These are phyloP conservation scores for Vaccinium myrtillus DNA, from an alignment of 148 eudicot genomes.

Conservation along the genomic window DNA sequence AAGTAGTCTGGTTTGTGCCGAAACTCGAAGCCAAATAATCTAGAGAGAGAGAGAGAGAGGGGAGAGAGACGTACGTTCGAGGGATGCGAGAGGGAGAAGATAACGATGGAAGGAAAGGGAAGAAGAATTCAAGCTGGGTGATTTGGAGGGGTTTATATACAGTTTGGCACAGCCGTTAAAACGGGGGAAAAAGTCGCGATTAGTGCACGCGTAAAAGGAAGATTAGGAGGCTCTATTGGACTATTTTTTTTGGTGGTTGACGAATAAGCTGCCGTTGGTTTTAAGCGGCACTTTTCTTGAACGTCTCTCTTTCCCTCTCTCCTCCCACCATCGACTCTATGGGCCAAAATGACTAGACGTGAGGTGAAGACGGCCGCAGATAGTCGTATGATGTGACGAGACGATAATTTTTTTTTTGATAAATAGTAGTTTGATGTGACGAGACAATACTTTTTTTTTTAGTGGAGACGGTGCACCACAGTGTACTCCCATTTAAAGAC, in stretches of 20 bases:
- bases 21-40: not conserved
- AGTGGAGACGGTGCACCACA: too few relatives aligned
- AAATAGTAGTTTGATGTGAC: too few relatives aligned
- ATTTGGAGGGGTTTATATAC: not conserved
- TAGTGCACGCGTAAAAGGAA: not conserved
- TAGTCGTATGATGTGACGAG: too few relatives aligned
- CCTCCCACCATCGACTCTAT: too few relatives aligned
- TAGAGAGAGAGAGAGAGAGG: not conserved
- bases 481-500: too few relatives aligned
- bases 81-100: slow-evolving; percentile 4
- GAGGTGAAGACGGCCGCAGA: too few relatives aligned
- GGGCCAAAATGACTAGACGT: too few relatives aligned
- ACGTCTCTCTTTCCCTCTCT: not conserved
- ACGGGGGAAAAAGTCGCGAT: not conserved
- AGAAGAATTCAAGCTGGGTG: not conserved
- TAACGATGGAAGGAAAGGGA: slow-evolving; percentile 7
- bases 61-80: not conserved
- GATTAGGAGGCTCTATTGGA: not conserved
- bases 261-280: slow-evolving; percentile 6
- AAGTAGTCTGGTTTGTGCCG: not conserved
- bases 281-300: slow-evolving; percentile 16
- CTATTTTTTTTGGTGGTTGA: not conserved
- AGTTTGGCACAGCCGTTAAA: slow-evolving; percentile 10
- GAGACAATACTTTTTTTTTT: too few relatives aligned
- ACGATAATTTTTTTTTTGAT: too few relatives aligned